Evolutionary conservation across 2,329 filamentous ascomycete species (phyloP), one percentile per base, ranked within the genome.

Genomic region (Talaromyces sp.): DNA sequence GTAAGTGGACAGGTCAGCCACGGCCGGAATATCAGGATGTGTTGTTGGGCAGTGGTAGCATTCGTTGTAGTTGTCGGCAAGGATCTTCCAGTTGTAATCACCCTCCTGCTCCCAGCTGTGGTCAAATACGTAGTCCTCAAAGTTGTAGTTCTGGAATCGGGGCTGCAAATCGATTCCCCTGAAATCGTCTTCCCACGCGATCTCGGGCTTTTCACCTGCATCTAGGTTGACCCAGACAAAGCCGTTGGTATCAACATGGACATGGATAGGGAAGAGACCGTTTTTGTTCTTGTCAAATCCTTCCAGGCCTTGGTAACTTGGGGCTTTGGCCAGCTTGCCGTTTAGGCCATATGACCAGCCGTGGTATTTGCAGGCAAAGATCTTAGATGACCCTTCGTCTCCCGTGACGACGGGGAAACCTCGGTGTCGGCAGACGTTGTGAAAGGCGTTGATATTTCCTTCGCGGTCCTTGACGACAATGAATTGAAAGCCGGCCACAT

Each of bases 1-100:
- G 71, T 87, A 87, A 2, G 79, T 78, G 61, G 80, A 78, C 50
- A 87, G 78, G 65, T 86, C 81, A 33, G 84, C 80, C 12, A 88
- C 57, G 9, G 34, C 27, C 5, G 50, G 52, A 30, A 60, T 60
- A 30, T 47, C 18, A 2, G 68, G 64, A 50, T 69, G 67, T 0
- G 66, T 65, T 27, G 68, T 68, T 3, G 68, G 63, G 47, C 69
- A 69, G 57, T 71, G 69, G 31, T 73, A 73, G 64, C 72, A 74
- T 64, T 73, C 85, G 69, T 88, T 88, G 77, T 86, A 88, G 75
- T 88, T 87, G 69, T 88, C 85, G 14, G 81, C 81, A 34, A 85
- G 71, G 28, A 83, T 81, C 74, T 87, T 87, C 84, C 84, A 87
- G 75, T 86, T 86, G 69, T 81, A 84, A 34, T 81, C 78, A 0